Conservation (phyloP, 2,329 filamentous ascomycete genomes). For the Calycina herbarum region DNA sequence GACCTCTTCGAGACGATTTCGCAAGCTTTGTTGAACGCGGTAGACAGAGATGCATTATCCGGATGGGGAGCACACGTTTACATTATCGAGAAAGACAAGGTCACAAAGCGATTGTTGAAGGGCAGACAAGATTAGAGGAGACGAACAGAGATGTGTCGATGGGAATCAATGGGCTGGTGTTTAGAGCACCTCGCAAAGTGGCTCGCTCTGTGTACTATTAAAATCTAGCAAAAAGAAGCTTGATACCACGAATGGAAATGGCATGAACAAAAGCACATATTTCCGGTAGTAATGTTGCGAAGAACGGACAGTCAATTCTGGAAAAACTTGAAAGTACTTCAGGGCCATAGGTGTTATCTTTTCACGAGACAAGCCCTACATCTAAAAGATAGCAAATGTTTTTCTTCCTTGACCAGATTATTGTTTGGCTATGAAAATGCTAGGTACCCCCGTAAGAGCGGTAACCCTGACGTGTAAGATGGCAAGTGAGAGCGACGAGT, state of each 20-base stretch:
- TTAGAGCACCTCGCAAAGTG: constrained; percentile 8
- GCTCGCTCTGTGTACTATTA: constrained; percentile 33
- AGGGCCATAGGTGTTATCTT: too few species aligned
- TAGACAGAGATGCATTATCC: constrained; percentile 93
- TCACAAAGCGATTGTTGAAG: constrained; percentile 98
- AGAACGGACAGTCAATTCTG: background rate
- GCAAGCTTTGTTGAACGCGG: constrained; percentile 90
- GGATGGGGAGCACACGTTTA: constrained; percentile 99
- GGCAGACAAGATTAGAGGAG: constrained; percentile 80
- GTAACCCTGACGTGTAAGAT: too few species aligned
- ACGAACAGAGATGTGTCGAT: background rate
- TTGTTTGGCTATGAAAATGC: too few species aligned
- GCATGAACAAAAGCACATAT: constrained; percentile 15
- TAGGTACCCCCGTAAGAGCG: too few species aligned
- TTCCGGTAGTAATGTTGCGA: background rate
- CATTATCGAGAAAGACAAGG: constrained; percentile 99
- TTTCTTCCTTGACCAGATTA: too few species aligned
- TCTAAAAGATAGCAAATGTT: too few species aligned
- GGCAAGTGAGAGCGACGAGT: too few species aligned
- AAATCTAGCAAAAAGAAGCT: constrained; percentile 23
- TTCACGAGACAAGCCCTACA: too few species aligned
- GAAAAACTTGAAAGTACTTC: background rate
- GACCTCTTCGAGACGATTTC: constrained; percentile 98
- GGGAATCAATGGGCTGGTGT: constrained; percentile 13
- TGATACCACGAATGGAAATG: constrained; percentile 25